Percentiles rank a stretch among this genome's conserved stretches.
phyloP scores from a whole-genome alignment of 345 rosid species.

The Salix udensis region DNA sequence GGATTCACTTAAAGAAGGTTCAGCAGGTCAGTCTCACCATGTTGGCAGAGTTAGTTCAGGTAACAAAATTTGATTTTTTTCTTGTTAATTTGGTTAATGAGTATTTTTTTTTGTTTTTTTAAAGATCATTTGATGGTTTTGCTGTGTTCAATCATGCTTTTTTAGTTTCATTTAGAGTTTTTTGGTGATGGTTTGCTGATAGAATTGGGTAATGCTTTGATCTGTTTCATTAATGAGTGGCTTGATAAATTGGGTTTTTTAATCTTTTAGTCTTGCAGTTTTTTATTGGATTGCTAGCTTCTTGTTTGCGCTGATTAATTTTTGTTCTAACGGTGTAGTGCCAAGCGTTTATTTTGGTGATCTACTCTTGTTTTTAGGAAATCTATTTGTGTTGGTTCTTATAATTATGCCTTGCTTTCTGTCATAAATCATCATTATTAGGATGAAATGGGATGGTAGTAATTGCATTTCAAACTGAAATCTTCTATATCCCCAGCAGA shows the following conservation, averaged over 20 bases:
- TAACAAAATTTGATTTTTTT: constrained; percentile 17
- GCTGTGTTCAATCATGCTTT: constrained; percentile 33
- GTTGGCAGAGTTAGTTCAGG: constrained; percentile 62
- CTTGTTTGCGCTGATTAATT: constrained; percentile 3
- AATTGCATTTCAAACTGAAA: constrained; percentile 10
- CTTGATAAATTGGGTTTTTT: constrained; percentile 13
- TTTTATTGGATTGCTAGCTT: constrained; percentile 17
- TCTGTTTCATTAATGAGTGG: constrained; percentile 29
- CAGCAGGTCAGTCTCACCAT: constrained; percentile 70
- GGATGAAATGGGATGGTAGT: constrained; percentile 4
- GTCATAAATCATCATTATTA: constrained; percentile 2
- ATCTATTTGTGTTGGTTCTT: constrained; percentile 10
- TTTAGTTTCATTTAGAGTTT: constrained; percentile 24
- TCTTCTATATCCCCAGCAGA: constrained; percentile 4
- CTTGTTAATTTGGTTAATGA: not conserved
- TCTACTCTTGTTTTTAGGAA: constrained; percentile 34
- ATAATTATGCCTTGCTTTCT: constrained; percentile 9
- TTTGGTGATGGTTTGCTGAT: constrained; percentile 23
- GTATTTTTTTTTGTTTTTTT: not conserved
- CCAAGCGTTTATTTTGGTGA: constrained; percentile 27
- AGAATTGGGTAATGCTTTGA: constrained; percentile 27
- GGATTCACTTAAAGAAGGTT: constrained; percentile 69
- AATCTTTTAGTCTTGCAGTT: constrained; percentile 4
- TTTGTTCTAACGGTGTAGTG: constrained; percentile 8
- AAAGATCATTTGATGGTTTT: constrained; percentile 18